phyloP scores from a whole-genome alignment of 352 stramenopile genomes.

The Pythium sukuiense region DNA sequence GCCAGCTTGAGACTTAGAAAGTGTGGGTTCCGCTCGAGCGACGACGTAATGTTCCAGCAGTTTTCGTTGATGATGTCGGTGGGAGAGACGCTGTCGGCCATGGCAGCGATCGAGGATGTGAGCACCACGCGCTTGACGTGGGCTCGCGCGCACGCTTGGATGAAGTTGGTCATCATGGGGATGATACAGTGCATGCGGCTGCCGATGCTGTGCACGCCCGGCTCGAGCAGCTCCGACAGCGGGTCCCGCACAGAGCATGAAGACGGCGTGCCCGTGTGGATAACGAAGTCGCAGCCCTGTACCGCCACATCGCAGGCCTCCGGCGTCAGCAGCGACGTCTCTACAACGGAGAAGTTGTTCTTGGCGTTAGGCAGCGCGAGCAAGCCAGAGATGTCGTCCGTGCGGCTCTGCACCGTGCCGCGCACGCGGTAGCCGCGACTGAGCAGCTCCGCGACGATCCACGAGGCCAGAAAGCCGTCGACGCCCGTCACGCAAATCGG shows the following conservation, averaged over 20 bases:
- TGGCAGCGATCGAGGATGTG: constrained; percentile 83
- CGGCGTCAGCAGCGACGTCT: constrained; percentile 85
- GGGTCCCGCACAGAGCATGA: constrained; percentile 86
- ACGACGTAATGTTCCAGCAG: constrained; percentile 85
- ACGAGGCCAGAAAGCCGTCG: constrained; percentile 83
- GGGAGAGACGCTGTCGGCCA: constrained; percentile 76
- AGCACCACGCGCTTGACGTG: constrained; percentile 84
- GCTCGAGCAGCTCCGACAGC: constrained; percentile 81
- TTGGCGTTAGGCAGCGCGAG: constrained; percentile 69
- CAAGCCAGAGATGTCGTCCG: constrained; percentile 83
- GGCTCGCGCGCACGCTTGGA: constrained; percentile 78
- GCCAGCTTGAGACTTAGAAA: constrained; percentile 87
- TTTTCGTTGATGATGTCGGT: constrained; percentile 84
- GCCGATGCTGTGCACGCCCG: constrained; percentile 85
- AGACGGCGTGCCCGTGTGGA: constrained; percentile 85
- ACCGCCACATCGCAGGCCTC: constrained; percentile 87
- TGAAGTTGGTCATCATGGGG: constrained; percentile 92
- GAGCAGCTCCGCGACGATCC: constrained; percentile 83
- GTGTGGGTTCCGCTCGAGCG: constrained; percentile 83
- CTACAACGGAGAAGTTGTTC: constrained; percentile 79
- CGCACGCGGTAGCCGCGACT: constrained; percentile 77
- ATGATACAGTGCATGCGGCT: constrained; percentile 91
- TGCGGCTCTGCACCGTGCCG: constrained; percentile 84
- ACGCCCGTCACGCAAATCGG: constrained; percentile 87
- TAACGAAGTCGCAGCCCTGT: constrained; percentile 89